Base-by-base conservation (phyloP, 768 basidiomycete species). In the Podaxis rugospora region DNA sequence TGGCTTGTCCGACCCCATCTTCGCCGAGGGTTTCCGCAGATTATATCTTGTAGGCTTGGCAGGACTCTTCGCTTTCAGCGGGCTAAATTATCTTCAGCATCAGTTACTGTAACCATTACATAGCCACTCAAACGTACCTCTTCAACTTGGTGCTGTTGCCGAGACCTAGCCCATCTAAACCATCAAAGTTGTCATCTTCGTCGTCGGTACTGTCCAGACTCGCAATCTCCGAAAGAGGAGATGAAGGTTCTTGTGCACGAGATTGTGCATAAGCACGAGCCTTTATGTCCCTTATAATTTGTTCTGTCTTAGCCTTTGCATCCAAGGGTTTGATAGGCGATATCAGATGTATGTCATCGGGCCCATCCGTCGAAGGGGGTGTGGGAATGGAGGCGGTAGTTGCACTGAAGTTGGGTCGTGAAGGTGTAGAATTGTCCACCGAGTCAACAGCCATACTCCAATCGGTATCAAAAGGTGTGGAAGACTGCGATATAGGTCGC, bases 271-370 rank as follows among this genome's bases (percentile, higher is more conserved):
- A 79, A 4, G 84, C 87, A 63, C 75, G 78, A n/a, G 82, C 84
- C 72, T 81, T 88, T 63, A 90, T 88, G 37, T 83, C 75, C 5
- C 81, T 85, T 50, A 91, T 84, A 32, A 89, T 76, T 65, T 78
- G 75, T 14, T 80, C 80, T 2, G 88, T 76, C 69, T 85, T 89
- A 27, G 70, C 69, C 18, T 65, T 72, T 35, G 71, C 69, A 62
- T 78, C 72, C 32, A 80, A 69, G 23, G 51, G 13, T 27, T 59
- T 47, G 21, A 59, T 14, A n/a, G 46, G 69, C 66, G 46, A 55
- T 18, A 16, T 55, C 11, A 67, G 52, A 4, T 65, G 62, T 2
- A 61, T 28, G 23, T 57, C 49, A 36, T 67, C 64, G 47, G 63
- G 58, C 36, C 53, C 58, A 18, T 66, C 70, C 23, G 66, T 66